These are phyloP conservation scores for Pyrenochaeta sp. DNA, from an alignment of 2,329 filamentous ascomycete species.

Conservation along the genomic window DNA sequence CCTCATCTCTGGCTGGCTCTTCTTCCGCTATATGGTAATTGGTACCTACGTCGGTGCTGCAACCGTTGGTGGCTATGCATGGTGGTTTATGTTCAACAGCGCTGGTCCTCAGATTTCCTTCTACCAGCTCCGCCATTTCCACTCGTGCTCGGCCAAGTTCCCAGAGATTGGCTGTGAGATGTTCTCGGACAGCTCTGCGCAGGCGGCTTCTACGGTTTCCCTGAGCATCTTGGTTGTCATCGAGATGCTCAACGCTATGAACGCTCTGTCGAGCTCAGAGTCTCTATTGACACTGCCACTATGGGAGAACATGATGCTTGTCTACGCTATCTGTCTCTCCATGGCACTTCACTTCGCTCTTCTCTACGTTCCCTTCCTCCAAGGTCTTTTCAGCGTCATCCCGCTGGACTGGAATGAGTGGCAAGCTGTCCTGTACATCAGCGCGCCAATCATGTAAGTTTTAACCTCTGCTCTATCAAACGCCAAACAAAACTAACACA, in stretches of 20 bases:
- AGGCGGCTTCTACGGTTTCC: constrained; percentile 91
- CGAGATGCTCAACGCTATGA: constrained; percentile 99
- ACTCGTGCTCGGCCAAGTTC: constrained; percentile 86
- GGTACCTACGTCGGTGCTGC: constrained; percentile 94
- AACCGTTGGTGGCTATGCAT: constrained; percentile 97
- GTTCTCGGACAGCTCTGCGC: constrained; percentile 85
- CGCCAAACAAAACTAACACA: not conserved
- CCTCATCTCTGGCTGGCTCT: constrained; percentile 93
- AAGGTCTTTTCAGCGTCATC: constrained; percentile 88
- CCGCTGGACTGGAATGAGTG: constrained; percentile 88
- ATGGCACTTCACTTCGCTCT: constrained; percentile 96
- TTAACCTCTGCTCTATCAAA: too few species aligned
- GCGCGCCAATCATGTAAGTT: constrained; percentile 88
- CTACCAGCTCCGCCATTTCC: constrained; percentile 89
- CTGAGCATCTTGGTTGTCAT: constrained; percentile 93
- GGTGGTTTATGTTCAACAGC: constrained; percentile 99
- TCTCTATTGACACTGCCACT: constrained; percentile 90
- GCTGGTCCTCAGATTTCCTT: constrained; percentile 91
- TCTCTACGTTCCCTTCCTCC: constrained; percentile 89
- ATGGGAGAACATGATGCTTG: constrained; percentile 99
- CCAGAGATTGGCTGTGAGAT: constrained; percentile 91
- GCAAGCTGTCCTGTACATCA: constrained; percentile 89
- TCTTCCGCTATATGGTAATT: constrained; percentile 97
- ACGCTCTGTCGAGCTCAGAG: constrained; percentile 94
- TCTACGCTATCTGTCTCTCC: constrained; percentile 90